phyloP scores from a whole-genome alignment of 176 grass and related monocot species.

The Phoenix roebelenii region DNA sequence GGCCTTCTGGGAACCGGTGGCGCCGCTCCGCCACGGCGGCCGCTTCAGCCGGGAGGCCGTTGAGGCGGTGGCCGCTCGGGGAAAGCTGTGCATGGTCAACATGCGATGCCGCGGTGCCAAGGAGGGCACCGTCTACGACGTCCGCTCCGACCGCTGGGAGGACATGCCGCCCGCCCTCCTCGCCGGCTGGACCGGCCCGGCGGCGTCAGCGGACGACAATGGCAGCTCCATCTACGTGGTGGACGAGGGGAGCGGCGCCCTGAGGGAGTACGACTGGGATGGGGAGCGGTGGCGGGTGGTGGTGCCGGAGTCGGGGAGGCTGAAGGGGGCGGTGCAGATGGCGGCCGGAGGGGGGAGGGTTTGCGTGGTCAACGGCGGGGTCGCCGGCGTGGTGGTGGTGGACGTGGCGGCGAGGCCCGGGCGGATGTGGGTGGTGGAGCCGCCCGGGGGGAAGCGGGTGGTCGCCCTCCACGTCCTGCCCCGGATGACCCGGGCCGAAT shows the following conservation, averaged over 20 bases:
- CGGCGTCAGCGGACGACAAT: neutral
- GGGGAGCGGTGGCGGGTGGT: no score
- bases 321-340: slow-evolving; percentile 55
- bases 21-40: slow-evolving; percentile 43
- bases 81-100: slow-evolving; percentile 91
- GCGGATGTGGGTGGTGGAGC: slow-evolving; percentile 46
- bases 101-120: slow-evolving; percentile 41
- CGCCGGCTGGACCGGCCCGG: slow-evolving; percentile 56
- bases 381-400: slow-evolving; percentile 37
- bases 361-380: slow-evolving; percentile 28
- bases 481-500: slow-evolving; percentile 39
- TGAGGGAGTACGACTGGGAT: no score
- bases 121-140: slow-evolving; percentile 59
- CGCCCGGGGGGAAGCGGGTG: slow-evolving; percentile 53
- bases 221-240: slow-evolving; percentile 26
- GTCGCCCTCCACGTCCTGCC: slow-evolving; percentile 67
- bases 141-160: slow-evolving; percentile 33
- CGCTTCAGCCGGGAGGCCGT: slow-evolving; percentile 66
- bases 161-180: slow-evolving; percentile 81
- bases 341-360: slow-evolving; percentile 30
- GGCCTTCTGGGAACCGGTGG: slow-evolving; percentile 37
- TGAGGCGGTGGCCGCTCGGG: slow-evolving; percentile 43
- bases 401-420: slow-evolving; percentile 13
- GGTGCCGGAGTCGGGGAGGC: neutral
- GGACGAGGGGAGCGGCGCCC: no score